These are phyloP conservation scores for Hansenula sp. DNA, from an alignment of 1,139 yeast genomes.

Conservation along the genomic window DNA sequence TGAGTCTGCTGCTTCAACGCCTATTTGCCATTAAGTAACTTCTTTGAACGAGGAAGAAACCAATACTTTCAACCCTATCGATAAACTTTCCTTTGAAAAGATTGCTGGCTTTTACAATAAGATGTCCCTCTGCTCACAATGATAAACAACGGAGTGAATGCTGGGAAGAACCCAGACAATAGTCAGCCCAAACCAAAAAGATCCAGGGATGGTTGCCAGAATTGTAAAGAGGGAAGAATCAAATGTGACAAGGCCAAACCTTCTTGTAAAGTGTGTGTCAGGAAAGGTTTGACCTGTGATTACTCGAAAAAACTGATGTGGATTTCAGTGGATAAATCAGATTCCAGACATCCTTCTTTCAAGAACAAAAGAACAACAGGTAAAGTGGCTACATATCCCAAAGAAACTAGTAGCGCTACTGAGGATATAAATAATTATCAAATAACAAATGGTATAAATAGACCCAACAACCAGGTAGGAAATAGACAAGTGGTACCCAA, in stretches of 20 bases:
- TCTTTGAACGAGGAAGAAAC: too few relatives aligned
- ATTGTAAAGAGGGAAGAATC: conserved; percentile 7
- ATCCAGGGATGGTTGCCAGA: conserved; percentile 12
- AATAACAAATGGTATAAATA: too few relatives aligned
- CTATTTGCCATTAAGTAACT: too few relatives aligned
- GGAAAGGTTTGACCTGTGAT: conserved; percentile 6
- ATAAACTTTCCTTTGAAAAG: too few relatives aligned
- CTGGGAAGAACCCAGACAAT: background rate
- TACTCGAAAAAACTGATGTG: conserved; percentile 9
- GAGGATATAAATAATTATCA: background rate
- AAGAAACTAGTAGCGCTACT: background rate
- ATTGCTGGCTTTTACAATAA: too few relatives aligned
- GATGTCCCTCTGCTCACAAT: background rate
- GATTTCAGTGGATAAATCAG: conserved; percentile 6
- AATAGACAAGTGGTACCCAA: background rate
- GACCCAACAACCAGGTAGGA: too few relatives aligned
- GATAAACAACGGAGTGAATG: background rate
- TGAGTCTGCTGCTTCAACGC: too few relatives aligned
- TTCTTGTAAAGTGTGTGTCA: conserved; percentile 6
- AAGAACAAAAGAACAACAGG: conserved; percentile 4
- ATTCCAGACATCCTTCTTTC: conserved; percentile 11
- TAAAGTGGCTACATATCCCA: background rate
- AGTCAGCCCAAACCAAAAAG: conserved; percentile 4
- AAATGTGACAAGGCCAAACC: conserved; percentile 13
- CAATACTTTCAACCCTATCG: too few relatives aligned